These are phyloP conservation scores for Malus orientalis DNA, from an alignment of 306 rosid genomes.

Conservation along the genomic window DNA sequence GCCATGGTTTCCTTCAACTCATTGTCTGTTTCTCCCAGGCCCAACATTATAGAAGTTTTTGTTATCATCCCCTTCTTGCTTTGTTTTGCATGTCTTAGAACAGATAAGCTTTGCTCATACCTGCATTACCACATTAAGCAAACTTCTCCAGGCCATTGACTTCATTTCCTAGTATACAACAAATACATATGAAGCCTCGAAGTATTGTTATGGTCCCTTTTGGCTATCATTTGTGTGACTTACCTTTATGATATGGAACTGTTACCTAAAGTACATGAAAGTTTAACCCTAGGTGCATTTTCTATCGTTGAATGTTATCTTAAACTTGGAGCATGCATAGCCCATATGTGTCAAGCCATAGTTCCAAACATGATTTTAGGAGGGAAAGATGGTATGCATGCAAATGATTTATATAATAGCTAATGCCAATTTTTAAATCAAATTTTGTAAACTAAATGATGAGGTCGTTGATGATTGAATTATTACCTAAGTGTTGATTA, in stretches of 20 bases:
- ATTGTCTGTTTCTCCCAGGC: slow-evolving; percentile 89
- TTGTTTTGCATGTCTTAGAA: slow-evolving; percentile 67
- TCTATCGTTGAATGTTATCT: neutral
- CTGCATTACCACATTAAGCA: slow-evolving; percentile 37
- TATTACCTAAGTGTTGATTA: too few relatives aligned
- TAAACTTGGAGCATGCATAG: neutral
- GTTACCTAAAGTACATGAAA: neutral
- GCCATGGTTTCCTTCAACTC: slow-evolving; percentile 75
- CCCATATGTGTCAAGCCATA: neutral
- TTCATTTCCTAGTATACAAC: slow-evolving; percentile 83
- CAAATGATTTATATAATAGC: neutral
- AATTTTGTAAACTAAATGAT: too few relatives aligned
- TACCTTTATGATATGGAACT: neutral
- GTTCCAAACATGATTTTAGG: neutral
- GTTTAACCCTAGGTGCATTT: neutral
- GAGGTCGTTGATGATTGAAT: too few relatives aligned
- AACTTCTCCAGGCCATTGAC: slow-evolving; percentile 46
- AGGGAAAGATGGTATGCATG: neutral
- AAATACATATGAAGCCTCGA: slow-evolving; percentile 73
- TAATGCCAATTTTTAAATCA: too few relatives aligned
- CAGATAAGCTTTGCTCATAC: slow-evolving; percentile 80
- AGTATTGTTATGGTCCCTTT: slow-evolving; percentile 37
- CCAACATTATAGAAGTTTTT: slow-evolving; percentile 92
- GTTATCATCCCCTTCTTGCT: slow-evolving; percentile 88
- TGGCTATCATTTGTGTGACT: neutral